Conservation (phyloP, 164 flowering plant genomes). For the Vitis amurensis region DNA sequence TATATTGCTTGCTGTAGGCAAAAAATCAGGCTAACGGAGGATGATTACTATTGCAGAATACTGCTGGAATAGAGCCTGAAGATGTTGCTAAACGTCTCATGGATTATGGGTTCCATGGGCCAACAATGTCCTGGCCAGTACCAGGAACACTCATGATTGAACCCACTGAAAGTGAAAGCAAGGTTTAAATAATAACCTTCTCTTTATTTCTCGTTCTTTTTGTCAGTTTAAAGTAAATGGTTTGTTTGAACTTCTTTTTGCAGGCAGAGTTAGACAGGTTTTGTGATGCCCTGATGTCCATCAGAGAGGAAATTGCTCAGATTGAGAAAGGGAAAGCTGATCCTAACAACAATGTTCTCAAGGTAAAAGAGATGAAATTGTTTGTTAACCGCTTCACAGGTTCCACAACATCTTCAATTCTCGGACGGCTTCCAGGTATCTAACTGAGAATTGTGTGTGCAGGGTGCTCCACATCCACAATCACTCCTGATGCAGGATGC, state of each 20-base stretch:
- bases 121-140: conserved; percentile 99
- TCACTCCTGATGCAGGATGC: conserved; percentile 84
- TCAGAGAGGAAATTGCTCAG: conserved; percentile 86
- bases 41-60: conserved; percentile 41
- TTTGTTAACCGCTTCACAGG: not conserved
- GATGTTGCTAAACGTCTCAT: conserved; percentile 99
- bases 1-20: not conserved
- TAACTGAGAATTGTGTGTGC: conserved; percentile 25
- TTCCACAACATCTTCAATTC: too few species aligned
- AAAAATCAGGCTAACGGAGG: too few species aligned
- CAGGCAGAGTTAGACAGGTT: conserved; percentile 98
- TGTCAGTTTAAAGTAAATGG: not conserved
- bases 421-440: not conserved
- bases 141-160: conserved; percentile 99
- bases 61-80: conserved; percentile 97
- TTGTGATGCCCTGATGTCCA: conserved; percentile 93
- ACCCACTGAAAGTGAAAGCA: conserved; percentile 99
- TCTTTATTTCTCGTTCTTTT: not conserved
- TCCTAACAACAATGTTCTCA: conserved; percentile 81
- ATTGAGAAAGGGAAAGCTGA: conserved; percentile 93
- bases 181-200: conserved; percentile 38
- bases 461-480: conserved; percentile 98
- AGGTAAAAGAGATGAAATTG: conserved; percentile 43
- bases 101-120: conserved; percentile 97
- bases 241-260: conserved; percentile 8